Conservation (phyloP, 78 protist species). For the Pelomyxa schiedti region DNA sequence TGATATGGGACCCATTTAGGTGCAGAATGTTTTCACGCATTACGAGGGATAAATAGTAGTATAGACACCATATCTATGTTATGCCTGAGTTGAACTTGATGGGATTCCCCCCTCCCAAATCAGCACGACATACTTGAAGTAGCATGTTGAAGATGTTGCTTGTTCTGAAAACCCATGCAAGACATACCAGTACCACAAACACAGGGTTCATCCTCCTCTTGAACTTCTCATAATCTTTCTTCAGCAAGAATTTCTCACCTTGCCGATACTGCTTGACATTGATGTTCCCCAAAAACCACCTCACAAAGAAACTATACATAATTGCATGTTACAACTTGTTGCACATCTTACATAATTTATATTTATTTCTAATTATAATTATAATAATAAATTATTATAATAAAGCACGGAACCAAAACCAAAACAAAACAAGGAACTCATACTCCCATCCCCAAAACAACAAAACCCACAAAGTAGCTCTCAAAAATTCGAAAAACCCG, state of each 20-base stretch:
- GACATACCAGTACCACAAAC: conserved; percentile 20
- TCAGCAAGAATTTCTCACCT: conserved; percentile 36
- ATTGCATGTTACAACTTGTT: not conserved
- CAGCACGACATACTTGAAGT: not conserved
- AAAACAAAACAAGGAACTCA: too few relatives aligned
- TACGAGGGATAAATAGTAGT: conserved; percentile 46
- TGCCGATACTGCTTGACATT: conserved; percentile 45
- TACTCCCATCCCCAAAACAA: not conserved
- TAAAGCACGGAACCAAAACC: too few relatives aligned
- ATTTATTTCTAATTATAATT: not conserved
- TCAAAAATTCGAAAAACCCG: not conserved
- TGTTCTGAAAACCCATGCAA: not conserved
- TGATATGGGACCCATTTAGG: conserved; percentile 41
- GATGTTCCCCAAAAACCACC: conserved; percentile 47
- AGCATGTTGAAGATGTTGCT: not conserved
- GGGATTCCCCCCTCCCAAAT: conserved; percentile 1
- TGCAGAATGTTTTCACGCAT: conserved; percentile 47
- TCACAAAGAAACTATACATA: conserved; percentile 20
- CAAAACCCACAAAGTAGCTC: not conserved
- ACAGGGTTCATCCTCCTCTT: conserved; percentile 32
- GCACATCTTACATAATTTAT: not conserved
- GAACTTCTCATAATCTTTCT: conserved; percentile 50
- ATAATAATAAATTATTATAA: too few relatives aligned
- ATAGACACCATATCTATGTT: conserved; percentile 40
- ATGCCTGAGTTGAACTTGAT: conserved; percentile 18